Conservation (phyloP, 257 asterid genomes). For the Misopates orontium region DNA sequence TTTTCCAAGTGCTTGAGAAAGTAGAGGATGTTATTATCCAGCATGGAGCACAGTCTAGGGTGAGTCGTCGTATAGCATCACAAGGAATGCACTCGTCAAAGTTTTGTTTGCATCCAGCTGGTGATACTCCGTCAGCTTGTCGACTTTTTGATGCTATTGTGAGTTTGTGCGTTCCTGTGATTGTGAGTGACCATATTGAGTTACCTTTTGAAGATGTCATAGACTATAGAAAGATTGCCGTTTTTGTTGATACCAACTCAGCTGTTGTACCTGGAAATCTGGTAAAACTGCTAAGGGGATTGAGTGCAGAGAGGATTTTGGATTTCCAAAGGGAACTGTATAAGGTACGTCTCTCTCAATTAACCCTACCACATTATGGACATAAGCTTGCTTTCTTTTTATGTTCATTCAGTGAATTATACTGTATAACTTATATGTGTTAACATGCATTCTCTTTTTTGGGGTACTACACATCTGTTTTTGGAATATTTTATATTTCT, state of each 20-base stretch:
- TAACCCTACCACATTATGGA: conserved; percentile 4
- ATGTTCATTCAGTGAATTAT: conserved; percentile 1
- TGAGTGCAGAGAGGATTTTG: conserved; percentile 54
- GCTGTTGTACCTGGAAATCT: conserved; percentile 75
- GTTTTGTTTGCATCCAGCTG: conserved; percentile 98
- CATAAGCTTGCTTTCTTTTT: background rate
- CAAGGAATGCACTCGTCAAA: conserved; percentile 92
- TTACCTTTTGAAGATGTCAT: conserved; percentile 93
- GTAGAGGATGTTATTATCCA: conserved; percentile 75
- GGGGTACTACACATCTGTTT: background rate
- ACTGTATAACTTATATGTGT: background rate
- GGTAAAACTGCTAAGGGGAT: conserved; percentile 68
- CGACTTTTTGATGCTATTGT: conserved; percentile 96
- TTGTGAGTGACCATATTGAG: conserved; percentile 86
- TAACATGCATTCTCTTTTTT: background rate
- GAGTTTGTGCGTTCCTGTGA: conserved; percentile 94
- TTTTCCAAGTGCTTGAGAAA: conserved; percentile 86
- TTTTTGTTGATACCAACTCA: conserved; percentile 69
- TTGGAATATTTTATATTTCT: too few relatives aligned
- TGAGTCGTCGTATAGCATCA: conserved; percentile 88
- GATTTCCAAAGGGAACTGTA: conserved; percentile 77
- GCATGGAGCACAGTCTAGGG: conserved; percentile 95
- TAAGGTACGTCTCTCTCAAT: conserved; percentile 48
- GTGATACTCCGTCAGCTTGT: conserved; percentile 99
- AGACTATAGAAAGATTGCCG: conserved; percentile 84